Conservation (phyloP, 2,329 filamentous ascomycete genomes). For the Botrytis fabae region DNA sequence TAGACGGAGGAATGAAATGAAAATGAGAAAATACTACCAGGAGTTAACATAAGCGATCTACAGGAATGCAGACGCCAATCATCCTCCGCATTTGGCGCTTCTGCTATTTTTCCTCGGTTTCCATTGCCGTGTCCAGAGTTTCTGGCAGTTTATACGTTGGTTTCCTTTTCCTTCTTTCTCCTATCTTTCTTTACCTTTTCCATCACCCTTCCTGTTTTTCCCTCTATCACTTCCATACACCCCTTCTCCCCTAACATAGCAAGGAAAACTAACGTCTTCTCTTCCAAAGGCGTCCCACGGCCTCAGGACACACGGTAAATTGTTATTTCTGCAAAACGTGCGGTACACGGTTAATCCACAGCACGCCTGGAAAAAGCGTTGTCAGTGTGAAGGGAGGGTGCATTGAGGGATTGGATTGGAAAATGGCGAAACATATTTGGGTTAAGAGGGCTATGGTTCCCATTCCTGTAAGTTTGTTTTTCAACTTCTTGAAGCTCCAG, state of each 20-base stretch:
- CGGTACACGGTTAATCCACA: conserved; percentile 65
- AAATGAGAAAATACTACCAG: neutral
- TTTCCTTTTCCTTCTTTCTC: neutral
- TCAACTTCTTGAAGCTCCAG: neutral
- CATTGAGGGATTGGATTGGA: conserved; percentile 63
- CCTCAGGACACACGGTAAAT: conserved; percentile 57
- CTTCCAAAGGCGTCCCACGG: conserved; percentile 53
- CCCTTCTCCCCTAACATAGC: neutral
- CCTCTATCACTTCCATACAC: neutral
- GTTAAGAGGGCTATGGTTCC: conserved; percentile 52
- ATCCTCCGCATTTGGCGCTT: conserved; percentile 19
- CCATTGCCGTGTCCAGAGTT: conserved; percentile 2
- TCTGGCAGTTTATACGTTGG: conserved; percentile 16
- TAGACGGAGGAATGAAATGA: neutral
- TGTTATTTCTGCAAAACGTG: conserved; percentile 69
- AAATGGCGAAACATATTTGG: conserved; percentile 59
- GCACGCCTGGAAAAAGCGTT: conserved; percentile 58
- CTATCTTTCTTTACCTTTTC: neutral
- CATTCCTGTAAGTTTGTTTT: conserved; percentile 49
- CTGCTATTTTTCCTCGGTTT: conserved; percentile 20
- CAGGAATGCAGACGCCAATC: conserved; percentile 19
- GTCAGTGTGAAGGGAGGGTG: conserved; percentile 68
- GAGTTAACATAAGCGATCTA: neutral
- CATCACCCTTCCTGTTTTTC: neutral
- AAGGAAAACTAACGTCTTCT: conserved; percentile 6